phyloP scores from a whole-genome alignment of 768 basidiomycete species.

The Termitomyces sp. region DNA sequence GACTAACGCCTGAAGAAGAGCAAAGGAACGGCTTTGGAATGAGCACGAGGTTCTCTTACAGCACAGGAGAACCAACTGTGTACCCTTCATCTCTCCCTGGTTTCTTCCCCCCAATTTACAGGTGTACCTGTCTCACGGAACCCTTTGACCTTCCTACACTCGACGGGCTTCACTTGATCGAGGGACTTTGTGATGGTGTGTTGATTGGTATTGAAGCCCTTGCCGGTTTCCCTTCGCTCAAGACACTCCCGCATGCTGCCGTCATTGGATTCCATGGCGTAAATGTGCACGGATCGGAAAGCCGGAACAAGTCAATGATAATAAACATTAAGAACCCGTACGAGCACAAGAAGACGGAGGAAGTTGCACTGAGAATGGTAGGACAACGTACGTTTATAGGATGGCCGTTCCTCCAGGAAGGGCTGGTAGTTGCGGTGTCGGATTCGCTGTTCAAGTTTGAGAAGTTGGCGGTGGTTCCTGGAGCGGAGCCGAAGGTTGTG shows the following conservation, averaged over 20 bases:
- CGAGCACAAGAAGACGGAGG: conserved; percentile 62
- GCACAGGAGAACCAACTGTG: conserved; percentile 50
- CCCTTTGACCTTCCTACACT: conserved; percentile 87
- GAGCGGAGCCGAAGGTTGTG: conserved; percentile 49
- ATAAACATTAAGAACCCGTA: conserved; percentile 76
- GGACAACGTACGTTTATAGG: conserved; percentile 74
- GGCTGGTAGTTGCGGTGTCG: conserved; percentile 78
- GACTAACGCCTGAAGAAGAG: conserved; percentile 71
- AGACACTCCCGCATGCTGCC: conserved; percentile 79
- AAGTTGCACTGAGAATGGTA: conserved; percentile 70
- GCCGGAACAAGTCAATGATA: conserved; percentile 90
- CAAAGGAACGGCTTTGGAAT: conserved; percentile 73
- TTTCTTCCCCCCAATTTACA: conserved; percentile 86
- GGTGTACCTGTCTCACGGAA: conserved; percentile 76
- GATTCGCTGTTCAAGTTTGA: conserved; percentile 88
- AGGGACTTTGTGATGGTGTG: conserved; percentile 87
- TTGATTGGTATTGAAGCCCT: conserved; percentile 79
- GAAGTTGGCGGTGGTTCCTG: conserved; percentile 50
- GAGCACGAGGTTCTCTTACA: conserved; percentile 76
- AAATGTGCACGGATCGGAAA: conserved; percentile 89
- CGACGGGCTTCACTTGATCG: conserved; percentile 76
- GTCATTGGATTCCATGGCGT: conserved; percentile 82
- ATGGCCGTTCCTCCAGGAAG: conserved; percentile 97
- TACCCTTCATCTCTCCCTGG: conserved; percentile 94
- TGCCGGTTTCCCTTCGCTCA: conserved; percentile 94